A percentile compares a stretch with the other conserved stretches of the same genome.
These are phyloP conservation scores for Microcyclospora pomicola DNA, from an alignment of 2,329 filamentous ascomycete genomes.

Conservation along the genomic window DNA sequence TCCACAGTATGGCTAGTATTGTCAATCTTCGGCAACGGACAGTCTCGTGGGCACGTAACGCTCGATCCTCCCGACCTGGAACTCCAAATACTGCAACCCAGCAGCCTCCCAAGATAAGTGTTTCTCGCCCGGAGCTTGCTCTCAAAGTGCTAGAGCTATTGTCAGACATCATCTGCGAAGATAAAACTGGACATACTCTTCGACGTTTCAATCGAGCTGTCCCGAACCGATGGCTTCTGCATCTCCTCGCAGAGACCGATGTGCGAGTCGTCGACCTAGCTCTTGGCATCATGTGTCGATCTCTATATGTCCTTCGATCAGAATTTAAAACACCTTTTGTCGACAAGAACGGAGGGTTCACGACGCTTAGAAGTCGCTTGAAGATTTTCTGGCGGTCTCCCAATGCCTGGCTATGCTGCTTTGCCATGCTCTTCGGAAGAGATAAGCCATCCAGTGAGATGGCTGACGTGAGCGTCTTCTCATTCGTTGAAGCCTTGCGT, in stretches of 20 bases:
- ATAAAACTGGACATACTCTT: constrained; percentile 13
- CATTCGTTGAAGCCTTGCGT: constrained; percentile 58
- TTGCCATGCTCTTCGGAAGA: constrained; percentile 74
- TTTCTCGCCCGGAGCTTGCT: constrained; percentile 13
- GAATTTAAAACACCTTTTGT: constrained; percentile 76
- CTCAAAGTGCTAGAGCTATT: constrained; percentile 16
- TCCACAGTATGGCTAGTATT: constrained; percentile 15
- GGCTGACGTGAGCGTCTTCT: constrained; percentile 58
- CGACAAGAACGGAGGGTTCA: constrained; percentile 75
- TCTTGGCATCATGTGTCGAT: constrained; percentile 66
- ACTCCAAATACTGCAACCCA: constrained; percentile 12
- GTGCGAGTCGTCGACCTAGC: constrained; percentile 69
- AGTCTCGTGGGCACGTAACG: constrained; percentile 15
- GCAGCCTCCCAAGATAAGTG: background rate
- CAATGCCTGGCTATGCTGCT: constrained; percentile 72
- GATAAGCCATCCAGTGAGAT: constrained; percentile 61
- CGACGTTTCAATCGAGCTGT: constrained; percentile 80
- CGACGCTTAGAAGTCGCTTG: constrained; percentile 67
- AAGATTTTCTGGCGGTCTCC: constrained; percentile 82
- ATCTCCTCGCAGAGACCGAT: constrained; percentile 77
- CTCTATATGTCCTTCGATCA: constrained; percentile 69
- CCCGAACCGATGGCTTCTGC: constrained; percentile 69
- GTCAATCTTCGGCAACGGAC: constrained; percentile 16
- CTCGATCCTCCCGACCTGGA: constrained; percentile 12
- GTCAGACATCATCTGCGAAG: constrained; percentile 13